Percentiles rank a stretch among this genome's conserved stretches.
phyloP scores from a whole-genome alignment of 1,284 basidiomycete genomes.

The Fistulina hepatica region DNA sequence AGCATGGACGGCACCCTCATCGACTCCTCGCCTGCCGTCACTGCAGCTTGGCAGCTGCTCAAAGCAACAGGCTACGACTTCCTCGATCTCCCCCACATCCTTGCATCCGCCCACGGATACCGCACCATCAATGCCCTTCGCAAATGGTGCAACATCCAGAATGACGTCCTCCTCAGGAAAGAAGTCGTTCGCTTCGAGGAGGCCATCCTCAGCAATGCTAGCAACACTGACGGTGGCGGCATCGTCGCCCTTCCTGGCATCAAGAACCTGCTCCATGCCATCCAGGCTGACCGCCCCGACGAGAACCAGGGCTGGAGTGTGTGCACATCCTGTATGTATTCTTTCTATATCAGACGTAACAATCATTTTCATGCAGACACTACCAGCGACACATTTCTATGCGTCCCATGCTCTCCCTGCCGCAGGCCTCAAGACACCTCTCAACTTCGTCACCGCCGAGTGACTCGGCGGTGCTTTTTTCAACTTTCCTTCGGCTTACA shows the following conservation, averaged over 20 bases:
- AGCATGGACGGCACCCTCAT: conserved; percentile 21
- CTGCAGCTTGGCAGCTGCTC: conserved; percentile 35
- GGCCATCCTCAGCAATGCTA: conserved; percentile 29
- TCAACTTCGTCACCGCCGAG: conserved; percentile 42
- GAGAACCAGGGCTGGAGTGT: conserved; percentile 20
- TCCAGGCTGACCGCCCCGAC: conserved; percentile 10
- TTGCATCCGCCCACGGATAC: conserved; percentile 41
- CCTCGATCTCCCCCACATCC: conserved; percentile 28
- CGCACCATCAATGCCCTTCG: conserved; percentile 44
- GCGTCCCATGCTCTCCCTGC: conserved; percentile 24
- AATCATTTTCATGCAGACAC: too few relatives aligned
- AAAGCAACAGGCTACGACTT: conserved; percentile 24
- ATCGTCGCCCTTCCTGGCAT: conserved; percentile 34
- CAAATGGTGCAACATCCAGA: conserved; percentile 36
- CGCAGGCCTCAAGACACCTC: conserved; percentile 25
- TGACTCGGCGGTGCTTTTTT: too few relatives aligned
- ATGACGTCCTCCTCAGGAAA: conserved; percentile 31
- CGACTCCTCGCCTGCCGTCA: conserved; percentile 39
- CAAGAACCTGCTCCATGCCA: conserved; percentile 23
- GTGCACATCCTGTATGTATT: conserved; percentile 27
- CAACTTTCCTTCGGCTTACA: too few relatives aligned
- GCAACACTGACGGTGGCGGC: conserved; percentile 26
- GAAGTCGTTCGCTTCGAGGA: conserved; percentile 34
- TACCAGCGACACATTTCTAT: conserved; percentile 29
- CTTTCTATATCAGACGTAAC: too few relatives aligned